Percentiles rank a stretch among this genome's conserved stretches.
Evolutionary conservation across 768 basidiomycete species (phyloP).

Genomic region (Tricholoma flavovirens): DNA sequence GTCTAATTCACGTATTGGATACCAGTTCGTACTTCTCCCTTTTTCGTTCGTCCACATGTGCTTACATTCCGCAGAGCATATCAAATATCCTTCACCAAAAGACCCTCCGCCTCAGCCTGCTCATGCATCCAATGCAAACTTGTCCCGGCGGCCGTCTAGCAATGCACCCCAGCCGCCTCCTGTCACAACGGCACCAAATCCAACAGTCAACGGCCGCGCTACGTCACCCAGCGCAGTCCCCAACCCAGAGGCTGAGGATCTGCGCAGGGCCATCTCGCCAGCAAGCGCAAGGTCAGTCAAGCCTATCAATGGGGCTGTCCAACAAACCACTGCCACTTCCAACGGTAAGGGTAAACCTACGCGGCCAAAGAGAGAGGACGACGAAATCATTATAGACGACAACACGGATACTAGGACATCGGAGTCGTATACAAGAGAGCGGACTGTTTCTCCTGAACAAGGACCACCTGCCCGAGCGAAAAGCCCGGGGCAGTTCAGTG

Average conservation of each 20-base stretch:
- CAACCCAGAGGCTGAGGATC: constrained; percentile 45
- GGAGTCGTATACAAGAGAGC: constrained; percentile 39
- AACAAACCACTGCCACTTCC: constrained; percentile 14
- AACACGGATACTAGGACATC: constrained; percentile 43
- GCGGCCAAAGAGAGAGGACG: constrained; percentile 45
- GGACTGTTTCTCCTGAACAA: constrained; percentile 55
- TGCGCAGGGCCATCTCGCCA: constrained; percentile 65
- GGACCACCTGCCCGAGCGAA: constrained; percentile 39
- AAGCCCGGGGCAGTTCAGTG: constrained; percentile 37
- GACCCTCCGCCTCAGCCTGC: constrained; percentile 16
- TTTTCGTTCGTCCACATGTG: not conserved
- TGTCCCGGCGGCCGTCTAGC: constrained; percentile 41
- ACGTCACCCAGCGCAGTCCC: constrained; percentile 56
- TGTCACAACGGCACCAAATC: constrained; percentile 15
- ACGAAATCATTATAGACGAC: constrained; percentile 41
- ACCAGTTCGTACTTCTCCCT: constrained; percentile 63
- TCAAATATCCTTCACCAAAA: constrained; percentile 20
- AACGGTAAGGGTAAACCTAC: constrained; percentile 49
- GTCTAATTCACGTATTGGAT: constrained; percentile 85
- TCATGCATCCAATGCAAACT: constrained; percentile 7
- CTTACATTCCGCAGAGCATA: constrained; percentile 18
- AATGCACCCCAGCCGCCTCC: constrained; percentile 23
- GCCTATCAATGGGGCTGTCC: constrained; percentile 38
- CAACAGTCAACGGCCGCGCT: constrained; percentile 41
- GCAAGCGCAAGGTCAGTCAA: constrained; percentile 39